Evolutionary conservation across 179 eudicot species (phyloP).

Genomic region (Sideroxylon spinosum): DNA sequence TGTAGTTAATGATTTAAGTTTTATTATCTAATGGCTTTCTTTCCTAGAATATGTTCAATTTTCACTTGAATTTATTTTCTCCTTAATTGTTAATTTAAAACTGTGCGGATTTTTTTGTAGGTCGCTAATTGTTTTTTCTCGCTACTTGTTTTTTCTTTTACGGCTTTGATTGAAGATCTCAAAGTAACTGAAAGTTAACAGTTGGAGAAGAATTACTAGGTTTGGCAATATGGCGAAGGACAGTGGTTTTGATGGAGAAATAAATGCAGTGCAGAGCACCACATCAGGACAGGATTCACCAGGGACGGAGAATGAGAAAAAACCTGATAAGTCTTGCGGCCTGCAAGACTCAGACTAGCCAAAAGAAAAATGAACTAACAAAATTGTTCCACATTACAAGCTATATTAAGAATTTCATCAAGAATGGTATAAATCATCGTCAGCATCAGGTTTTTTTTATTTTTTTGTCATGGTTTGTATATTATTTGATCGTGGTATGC

Average conservation of each 20-base stretch:
- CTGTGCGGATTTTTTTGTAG: not conserved
- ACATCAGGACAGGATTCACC: constrained; percentile 2
- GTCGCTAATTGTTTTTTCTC: not conserved
- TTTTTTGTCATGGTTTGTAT: too few relatives aligned
- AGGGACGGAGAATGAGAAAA: constrained; percentile 6
- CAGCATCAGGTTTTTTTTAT: too few relatives aligned
- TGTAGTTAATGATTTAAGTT: too few relatives aligned
- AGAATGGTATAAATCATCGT: too few relatives aligned
- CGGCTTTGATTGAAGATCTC: not conserved
- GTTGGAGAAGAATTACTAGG: not conserved
- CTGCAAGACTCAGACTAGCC: constrained; percentile 3
- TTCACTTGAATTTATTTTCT: too few relatives aligned
- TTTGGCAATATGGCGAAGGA: constrained; percentile 3
- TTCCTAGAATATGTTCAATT: too few relatives aligned
- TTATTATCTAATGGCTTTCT: too few relatives aligned
- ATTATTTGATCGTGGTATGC: too few relatives aligned
- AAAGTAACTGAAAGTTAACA: not conserved
- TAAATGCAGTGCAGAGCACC: not conserved
- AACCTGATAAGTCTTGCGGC: not conserved
- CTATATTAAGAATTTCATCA: not conserved
- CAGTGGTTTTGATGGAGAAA: not conserved
- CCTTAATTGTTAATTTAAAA: not conserved
- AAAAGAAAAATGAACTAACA: constrained; percentile 8
- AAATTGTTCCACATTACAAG: constrained; percentile 25
- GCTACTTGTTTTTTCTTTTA: not conserved